Evolutionary conservation across 1,284 basidiomycete species (phyloP), one percentile per base, ranked within the genome.

Genomic region (Psilocybe mexicana): DNA sequence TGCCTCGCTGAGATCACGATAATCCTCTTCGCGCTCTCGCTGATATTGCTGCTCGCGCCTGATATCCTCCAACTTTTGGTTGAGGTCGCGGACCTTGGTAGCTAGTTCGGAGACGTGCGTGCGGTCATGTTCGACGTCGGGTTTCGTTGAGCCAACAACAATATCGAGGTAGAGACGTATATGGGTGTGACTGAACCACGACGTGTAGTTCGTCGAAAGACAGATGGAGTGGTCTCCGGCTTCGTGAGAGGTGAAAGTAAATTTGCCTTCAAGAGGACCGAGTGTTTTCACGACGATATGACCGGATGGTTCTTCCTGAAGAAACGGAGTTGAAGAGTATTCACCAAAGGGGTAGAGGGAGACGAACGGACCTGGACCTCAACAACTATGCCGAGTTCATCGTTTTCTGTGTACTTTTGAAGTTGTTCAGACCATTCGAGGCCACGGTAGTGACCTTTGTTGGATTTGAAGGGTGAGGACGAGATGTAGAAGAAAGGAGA

Each of bases 211-310:
- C 30, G 93, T 92, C 11, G 89, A 89, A 53, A 99, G 83, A 72
- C 97, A 99, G 71, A 99, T 97, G 56, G 92, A 87, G 76, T 99
- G 97, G 78, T 98, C 96, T 54, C 96, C 96, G 56, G 95, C 84
- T 63, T 96, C 94, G 74, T 98, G 94, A 2, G 94, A 96, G 18
- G 96, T 97, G 71, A 99, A 99, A 0, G 96, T 98, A 76, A 99
- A 99, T 62, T 88, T 87, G 49, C 96, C 92, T 56, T 97, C 92
- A 6, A 87, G 80, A 5, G 94, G 91, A 0, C 96, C 97, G 14
- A 87, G 88, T 2, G 94, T 95, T 67, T 91, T 90, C 43, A 94
- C 94, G 30, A 96, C 90, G 51, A 79, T 75, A 65, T 93, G 87
- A 2, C 83, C 83, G 2, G 81, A 86, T 46, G 90, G 87, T 60